Conservation (phyloP, 441 rosid species). For the Mallotus repandus region DNA sequence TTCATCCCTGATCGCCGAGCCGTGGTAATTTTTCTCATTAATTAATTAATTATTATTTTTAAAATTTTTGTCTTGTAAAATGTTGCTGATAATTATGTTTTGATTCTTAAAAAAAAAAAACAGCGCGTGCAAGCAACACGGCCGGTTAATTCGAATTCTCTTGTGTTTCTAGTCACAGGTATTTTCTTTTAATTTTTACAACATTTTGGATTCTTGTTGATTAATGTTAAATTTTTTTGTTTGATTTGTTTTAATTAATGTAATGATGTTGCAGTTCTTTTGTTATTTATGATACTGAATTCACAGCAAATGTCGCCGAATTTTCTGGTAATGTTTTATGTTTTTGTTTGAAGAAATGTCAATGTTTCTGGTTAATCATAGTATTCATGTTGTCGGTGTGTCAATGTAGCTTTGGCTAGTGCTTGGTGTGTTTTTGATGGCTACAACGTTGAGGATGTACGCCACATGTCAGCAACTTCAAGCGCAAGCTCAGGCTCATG, state of each 20-base stretch:
- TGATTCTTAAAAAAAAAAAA: background rate
- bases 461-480: conserved; percentile 94
- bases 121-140: conserved; percentile 86
- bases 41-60: too few relatives aligned
- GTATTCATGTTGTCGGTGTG: background rate
- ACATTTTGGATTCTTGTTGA: background rate
- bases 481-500: conserved; percentile 88
- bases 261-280: conserved; percentile 46
- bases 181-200: conserved; percentile 9
- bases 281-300: conserved; percentile 85
- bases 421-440: conserved; percentile 86
- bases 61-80: too few relatives aligned
- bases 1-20: conserved; percentile 68
- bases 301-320: conserved; percentile 92
- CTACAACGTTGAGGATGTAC: conserved; percentile 84
- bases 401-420: conserved; percentile 78
- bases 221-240: conserved; percentile 1
- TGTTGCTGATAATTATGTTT: too few relatives aligned
- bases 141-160: conserved; percentile 78
- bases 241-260: background rate
- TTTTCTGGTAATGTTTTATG: conserved; percentile 53
- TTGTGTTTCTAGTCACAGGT: conserved; percentile 90
- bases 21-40: conserved; percentile 34
- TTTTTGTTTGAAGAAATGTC: too few relatives aligned
- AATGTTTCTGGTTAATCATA: conserved; percentile 5